Base-by-base conservation (phyloP, 495 filamentous ascomycete genomes). In the Penicillium coffeae region DNA sequence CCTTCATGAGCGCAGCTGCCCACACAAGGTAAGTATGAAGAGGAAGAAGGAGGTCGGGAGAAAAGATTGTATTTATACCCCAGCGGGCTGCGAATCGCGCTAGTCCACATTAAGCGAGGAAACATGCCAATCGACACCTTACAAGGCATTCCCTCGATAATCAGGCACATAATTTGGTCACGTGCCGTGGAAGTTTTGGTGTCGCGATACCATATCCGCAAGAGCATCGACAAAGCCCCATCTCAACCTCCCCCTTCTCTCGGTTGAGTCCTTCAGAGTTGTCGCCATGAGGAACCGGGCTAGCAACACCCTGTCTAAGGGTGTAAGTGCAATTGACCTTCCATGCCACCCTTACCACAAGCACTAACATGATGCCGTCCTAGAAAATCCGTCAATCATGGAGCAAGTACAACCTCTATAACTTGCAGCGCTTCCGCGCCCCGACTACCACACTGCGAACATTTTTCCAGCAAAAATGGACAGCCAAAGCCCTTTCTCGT, bases 391-490 rank as follows among this genome's bases (percentile, higher is more conserved):
- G 93, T 51, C 89, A 92, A 78, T 90, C 88, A 78, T 96, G 91
- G 94, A 94, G 89, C 73, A 95, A 95, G 71, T 91, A 89, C 77
- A 96, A 94, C 60, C 77, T 98, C 52, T 98, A 87, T 79, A 96
- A 96, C 74, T 70, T 98, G 51, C 60, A 69, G 21, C 75, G 76
- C 47, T 66, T 79, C 39, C 62, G 69, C 45, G 56, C 56, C 35
- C 72, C 74, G 18, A 54, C 37, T 2, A 69, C 64, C 38, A 45
- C 50, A 12, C 60, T 51, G 8, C 67, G 68, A 36, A 96, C 90
- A 39, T 92, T 87, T 74, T 98, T 94, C 80, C 93, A 98, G 75
- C 93, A 98, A 65, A 97, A 96, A 87, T 98, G 90, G 90, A 59
- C 61, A 0, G 87, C 91, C 49, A 98, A 97, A 66, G 80, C 89